Base-by-base conservation (phyloP, 169 alveolate species). In the Theileria annulata region DNA sequence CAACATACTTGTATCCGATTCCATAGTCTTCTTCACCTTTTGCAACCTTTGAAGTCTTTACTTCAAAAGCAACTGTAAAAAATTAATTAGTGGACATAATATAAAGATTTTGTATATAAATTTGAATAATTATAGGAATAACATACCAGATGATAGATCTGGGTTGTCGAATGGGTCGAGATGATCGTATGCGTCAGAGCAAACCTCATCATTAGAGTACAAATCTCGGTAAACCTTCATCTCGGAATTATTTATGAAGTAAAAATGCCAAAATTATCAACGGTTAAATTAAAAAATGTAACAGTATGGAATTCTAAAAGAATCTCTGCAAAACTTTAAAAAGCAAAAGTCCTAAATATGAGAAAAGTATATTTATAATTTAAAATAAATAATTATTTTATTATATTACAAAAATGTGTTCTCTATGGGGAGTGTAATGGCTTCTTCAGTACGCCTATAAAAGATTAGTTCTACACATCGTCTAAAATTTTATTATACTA, bases 11-110 rank as follows among this genome's bases (percentile, higher is more conserved):
- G 81, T 94, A 94, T 63, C 97, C 95, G 64, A 94, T 92, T 60
- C 97, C 97, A 84, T 82, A 93, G 81, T 94, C 97, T 74, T 93
- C 97, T 66, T 88, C 92, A n/a, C 95, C 94, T 91, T 93, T 94
- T 66, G 89, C 91, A 63, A 93, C 92, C 83, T 93, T 92, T 63
- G 88, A 80, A 30, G 96, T 82, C 73, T 92, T 92, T 54, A 94
- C 97, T 80, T 94, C 97, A 75, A 94, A 94, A 62, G 97, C 97
- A 58, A 94, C 95, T 77, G 84, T 17, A 77, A 10, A 35, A 17
- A 30, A 17, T 15, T 63, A 35, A 23, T 21, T 63, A 17, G 13
- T 23, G 3, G 70, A 5, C 8, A 8, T 25, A 10, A 19, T 13
- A 19, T 31, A 12, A 9, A 27, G 21, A 71, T 13, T 56, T 28